phyloP scores from a whole-genome alignment of 495 filamentous ascomycete genomes.

The Penicillium ucsense region DNA sequence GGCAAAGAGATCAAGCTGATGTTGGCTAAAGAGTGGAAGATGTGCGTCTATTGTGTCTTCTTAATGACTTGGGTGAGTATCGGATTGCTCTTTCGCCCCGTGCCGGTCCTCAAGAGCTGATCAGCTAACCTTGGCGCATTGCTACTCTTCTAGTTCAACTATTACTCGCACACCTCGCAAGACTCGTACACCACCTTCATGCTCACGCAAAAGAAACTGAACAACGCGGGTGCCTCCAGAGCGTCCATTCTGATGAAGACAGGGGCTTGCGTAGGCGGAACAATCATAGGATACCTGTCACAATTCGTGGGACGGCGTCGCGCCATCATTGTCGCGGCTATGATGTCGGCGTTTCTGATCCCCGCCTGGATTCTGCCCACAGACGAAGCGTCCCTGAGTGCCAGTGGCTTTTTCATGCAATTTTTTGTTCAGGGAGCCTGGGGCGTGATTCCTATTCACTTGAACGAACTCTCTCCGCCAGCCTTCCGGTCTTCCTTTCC shows the following conservation, averaged over 20 bases:
- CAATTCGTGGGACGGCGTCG: constrained; percentile 64
- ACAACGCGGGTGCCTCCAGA: constrained; percentile 49
- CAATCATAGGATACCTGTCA: constrained; percentile 59
- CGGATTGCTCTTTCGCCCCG: not conserved
- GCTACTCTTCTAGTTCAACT: constrained; percentile 29
- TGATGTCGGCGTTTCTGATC: constrained; percentile 50
- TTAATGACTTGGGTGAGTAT: constrained; percentile 59
- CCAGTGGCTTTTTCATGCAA: constrained; percentile 64
- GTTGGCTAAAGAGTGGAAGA: constrained; percentile 57
- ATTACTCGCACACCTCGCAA: constrained; percentile 58
- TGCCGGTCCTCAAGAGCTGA: not conserved
- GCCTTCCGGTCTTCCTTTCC: constrained; percentile 56
- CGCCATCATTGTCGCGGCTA: constrained; percentile 49
- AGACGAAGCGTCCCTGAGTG: constrained; percentile 47
- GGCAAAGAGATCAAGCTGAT: constrained; percentile 53
- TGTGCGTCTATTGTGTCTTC: constrained; percentile 59
- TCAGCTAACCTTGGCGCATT: not conserved
- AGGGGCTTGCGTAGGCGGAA: constrained; percentile 65
- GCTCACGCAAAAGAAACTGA: constrained; percentile 54
- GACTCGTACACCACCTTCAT: constrained; percentile 74
- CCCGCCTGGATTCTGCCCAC: constrained; percentile 64
- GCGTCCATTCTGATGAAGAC: constrained; percentile 64
- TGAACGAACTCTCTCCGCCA: constrained; percentile 67
- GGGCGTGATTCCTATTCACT: constrained; percentile 70
- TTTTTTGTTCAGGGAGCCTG: constrained; percentile 73